Evolutionary conservation across 2,329 filamentous ascomycete species (phyloP).

Genomic region (Alternaria gansuensis): DNA sequence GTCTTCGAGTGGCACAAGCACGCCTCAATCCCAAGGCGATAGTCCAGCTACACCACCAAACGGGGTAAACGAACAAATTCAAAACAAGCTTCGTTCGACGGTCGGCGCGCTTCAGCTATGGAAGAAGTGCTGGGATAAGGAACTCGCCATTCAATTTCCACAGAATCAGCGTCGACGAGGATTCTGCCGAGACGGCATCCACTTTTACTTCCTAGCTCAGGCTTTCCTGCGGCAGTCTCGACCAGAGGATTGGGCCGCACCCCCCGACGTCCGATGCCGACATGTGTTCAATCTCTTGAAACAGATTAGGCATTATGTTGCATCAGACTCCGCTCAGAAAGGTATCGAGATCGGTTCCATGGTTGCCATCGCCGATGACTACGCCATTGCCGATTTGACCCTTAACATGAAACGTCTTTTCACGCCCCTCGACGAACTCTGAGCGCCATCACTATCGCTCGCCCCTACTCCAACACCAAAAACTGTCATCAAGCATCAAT

Average conservation of each 20-base stretch:
- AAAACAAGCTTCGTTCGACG: constrained; percentile 59
- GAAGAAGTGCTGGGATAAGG: constrained; percentile 75
- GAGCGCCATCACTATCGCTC: constrained; percentile 1
- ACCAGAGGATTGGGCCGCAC: constrained; percentile 62
- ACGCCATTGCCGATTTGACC: constrained; percentile 69
- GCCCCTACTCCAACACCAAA: constrained; percentile 9
- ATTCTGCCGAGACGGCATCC: constrained; percentile 75
- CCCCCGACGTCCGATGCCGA: constrained; percentile 67
- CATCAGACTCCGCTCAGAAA: constrained; percentile 69
- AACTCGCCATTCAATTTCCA: constrained; percentile 74
- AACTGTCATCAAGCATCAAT: constrained; percentile 11
- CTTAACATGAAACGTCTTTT: constrained; percentile 77
- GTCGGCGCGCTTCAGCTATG: constrained; percentile 72
- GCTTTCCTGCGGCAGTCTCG: constrained; percentile 69
- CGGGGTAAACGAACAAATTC: constrained; percentile 56
- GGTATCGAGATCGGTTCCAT: constrained; percentile 75
- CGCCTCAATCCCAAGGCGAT: constrained; percentile 66
- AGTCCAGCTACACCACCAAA: constrained; percentile 58
- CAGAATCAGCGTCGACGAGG: constrained; percentile 69
- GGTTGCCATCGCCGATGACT: constrained; percentile 72
- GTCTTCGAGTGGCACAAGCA: constrained; percentile 60
- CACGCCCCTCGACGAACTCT: constrained; percentile 60
- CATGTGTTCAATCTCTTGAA: constrained; percentile 70
- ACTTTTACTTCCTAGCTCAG: constrained; percentile 77
- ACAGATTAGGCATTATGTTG: constrained; percentile 67